phyloP scores from a whole-genome alignment of 2,329 filamentous ascomycete species.

The Aspergillus cejpii region DNA sequence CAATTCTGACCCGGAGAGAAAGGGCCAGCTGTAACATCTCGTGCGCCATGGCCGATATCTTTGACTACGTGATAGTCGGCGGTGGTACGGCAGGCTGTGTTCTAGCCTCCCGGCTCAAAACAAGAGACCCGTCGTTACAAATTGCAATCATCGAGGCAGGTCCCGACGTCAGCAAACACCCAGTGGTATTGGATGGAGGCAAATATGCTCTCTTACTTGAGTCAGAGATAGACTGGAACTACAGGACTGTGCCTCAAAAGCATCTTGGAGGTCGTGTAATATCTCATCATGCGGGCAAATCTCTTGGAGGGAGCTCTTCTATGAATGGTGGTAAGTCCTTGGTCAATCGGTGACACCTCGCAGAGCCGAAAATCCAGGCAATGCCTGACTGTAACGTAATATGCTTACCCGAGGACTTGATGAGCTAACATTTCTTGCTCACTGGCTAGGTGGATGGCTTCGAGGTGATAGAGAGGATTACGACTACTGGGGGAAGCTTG shows the following conservation, averaged over 20 bases:
- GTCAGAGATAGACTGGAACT: conserved; percentile 24
- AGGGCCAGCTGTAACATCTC: too few relatives aligned
- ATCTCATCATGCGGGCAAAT: conserved; percentile 28
- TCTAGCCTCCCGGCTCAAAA: conserved; percentile 25
- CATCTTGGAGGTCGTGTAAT: neutral
- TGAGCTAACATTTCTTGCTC: too few relatives aligned
- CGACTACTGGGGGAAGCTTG: conserved; percentile 22
- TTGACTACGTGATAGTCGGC: conserved; percentile 23
- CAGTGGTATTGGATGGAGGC: conserved; percentile 3
- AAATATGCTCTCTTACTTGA: conserved; percentile 15
- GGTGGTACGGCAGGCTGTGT: conserved; percentile 27
- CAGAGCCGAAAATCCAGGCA: too few relatives aligned
- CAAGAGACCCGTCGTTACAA: conserved; percentile 13
- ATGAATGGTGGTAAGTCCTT: conserved; percentile 12
- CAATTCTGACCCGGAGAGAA: too few relatives aligned
- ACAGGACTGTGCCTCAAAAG: neutral
- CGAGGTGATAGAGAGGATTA: conserved; percentile 25
- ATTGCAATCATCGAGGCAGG: conserved; percentile 32
- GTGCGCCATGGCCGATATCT: too few relatives aligned
- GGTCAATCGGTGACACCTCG: too few relatives aligned
- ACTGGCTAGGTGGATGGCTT: neutral
- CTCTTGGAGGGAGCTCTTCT: conserved; percentile 23
- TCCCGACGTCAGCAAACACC: conserved; percentile 15
- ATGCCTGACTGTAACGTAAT: too few relatives aligned
- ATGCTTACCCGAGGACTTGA: too few relatives aligned